Conservation (phyloP, 495 filamentous ascomycete species). For the Penicillium robsamsonii region DNA sequence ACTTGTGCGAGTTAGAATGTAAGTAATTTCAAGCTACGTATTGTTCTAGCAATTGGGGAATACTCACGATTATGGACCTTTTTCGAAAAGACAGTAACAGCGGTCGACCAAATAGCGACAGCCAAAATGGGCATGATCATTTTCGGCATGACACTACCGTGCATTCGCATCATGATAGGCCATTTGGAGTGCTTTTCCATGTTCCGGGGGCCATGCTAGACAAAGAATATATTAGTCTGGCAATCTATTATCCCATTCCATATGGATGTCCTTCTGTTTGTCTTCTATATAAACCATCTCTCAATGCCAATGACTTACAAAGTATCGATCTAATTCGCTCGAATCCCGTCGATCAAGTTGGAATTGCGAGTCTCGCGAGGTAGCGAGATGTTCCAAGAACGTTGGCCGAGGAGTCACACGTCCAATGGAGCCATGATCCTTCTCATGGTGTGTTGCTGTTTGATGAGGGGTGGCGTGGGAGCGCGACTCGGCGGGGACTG, state of each 20-base stretch:
- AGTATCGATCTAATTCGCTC: slow-evolving; percentile 46
- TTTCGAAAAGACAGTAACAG: slow-evolving; percentile 62
- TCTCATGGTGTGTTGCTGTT: slow-evolving; percentile 8
- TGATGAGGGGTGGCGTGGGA: slow-evolving; percentile 23
- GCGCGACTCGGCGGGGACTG: slow-evolving; percentile 29
- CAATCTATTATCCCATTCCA: background rate
- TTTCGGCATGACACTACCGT: slow-evolving; percentile 76
- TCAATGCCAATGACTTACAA: slow-evolving; percentile 33
- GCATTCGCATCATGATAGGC: slow-evolving; percentile 75
- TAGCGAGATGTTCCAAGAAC: slow-evolving; percentile 38
- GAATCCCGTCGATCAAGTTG: slow-evolving; percentile 32
- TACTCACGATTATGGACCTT: slow-evolving; percentile 50
- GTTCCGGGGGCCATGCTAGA: slow-evolving; percentile 61
- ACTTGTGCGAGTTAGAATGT: slow-evolving; percentile 23
- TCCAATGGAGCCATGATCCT: slow-evolving; percentile 29
- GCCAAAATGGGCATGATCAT: slow-evolving; percentile 72
- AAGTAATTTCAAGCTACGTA: slow-evolving; percentile 5
- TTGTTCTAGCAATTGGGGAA: background rate
- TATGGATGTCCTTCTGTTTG: background rate
- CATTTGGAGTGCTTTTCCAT: slow-evolving; percentile 76
- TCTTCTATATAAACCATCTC: background rate
- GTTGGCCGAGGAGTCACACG: slow-evolving; percentile 38
- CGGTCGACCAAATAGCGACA: slow-evolving; percentile 66
- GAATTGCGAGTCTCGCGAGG: slow-evolving; percentile 40
- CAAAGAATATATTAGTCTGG: slow-evolving; percentile 11